phyloP scores from a whole-genome alignment of 1,284 basidiomycete species.

The Apiotrichum gamsii region DNA sequence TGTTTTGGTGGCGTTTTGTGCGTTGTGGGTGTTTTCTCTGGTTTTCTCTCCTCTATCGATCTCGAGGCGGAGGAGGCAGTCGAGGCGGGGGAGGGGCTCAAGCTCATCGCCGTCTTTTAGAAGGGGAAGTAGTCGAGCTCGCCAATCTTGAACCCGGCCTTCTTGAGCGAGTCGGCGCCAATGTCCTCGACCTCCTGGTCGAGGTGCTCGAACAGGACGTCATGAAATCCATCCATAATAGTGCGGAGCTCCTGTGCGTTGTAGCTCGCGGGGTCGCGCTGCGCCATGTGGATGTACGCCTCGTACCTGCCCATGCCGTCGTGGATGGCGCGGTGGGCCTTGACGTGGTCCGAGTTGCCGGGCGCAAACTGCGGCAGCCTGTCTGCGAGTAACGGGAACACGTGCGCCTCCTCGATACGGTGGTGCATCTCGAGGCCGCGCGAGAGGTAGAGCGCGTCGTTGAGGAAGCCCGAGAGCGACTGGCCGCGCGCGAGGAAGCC shows the following conservation, averaged over 20 bases:
- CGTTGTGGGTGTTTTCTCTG: no score
- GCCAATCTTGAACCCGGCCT: conserved; percentile 57
- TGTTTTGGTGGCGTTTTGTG: background rate
- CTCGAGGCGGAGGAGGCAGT: no score
- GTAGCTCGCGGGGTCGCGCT: conserved; percentile 53
- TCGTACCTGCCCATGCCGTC: conserved; percentile 58
- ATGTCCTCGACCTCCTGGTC: conserved; percentile 64
- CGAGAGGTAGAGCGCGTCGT: conserved; percentile 50
- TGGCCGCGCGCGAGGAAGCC: conserved; percentile 52
- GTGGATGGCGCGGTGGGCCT: conserved; percentile 62
- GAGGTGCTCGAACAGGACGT: conserved; percentile 59
- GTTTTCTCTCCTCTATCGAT: no score
- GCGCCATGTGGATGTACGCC: conserved; percentile 51
- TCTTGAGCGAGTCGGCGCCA: conserved; percentile 57
- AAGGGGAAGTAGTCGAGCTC: conserved; percentile 55
- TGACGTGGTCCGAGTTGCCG: conserved; percentile 53
- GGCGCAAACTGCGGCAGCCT: conserved; percentile 57
- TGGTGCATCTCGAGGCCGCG: conserved; percentile 61
- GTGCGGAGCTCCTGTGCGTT: conserved; percentile 55
- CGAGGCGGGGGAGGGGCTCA: no score
- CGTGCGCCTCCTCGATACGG: conserved; percentile 53
- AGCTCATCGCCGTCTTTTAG: no score
- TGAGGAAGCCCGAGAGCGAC: conserved; percentile 51
- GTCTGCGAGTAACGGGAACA: conserved; percentile 61
- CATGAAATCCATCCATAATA: conserved; percentile 59